These are phyloP conservation scores for Auxenochlorella protothecoides DNA, from an alignment of 139 green algal species.

Conservation along the genomic window DNA sequence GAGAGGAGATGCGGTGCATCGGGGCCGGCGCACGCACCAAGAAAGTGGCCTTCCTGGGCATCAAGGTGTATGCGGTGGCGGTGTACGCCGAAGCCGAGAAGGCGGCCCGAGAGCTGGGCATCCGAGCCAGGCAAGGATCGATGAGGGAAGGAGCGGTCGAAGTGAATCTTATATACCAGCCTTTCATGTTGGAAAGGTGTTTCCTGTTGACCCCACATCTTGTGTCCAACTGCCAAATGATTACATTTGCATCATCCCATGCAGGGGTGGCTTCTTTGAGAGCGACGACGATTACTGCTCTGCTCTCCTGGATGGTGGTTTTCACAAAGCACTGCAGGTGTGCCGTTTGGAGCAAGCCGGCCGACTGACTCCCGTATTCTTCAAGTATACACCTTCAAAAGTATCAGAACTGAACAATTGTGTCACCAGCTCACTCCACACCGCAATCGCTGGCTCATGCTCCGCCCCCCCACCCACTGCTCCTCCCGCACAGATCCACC, in stretches of 20 bases:
- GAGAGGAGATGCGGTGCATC: conserved; percentile 48
- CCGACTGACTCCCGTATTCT: too few relatives aligned
- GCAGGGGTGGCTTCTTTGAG: conserved; percentile 29
- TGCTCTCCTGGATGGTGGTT: conserved; percentile 63
- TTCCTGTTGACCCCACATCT: neutral
- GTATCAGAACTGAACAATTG: too few relatives aligned
- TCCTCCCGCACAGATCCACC: conserved; percentile 25
- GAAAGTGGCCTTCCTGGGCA: conserved; percentile 59
- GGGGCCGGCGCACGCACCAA: conserved; percentile 55
- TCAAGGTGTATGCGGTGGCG: conserved; percentile 69
- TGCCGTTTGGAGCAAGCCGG: neutral
- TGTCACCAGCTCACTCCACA: too few relatives aligned
- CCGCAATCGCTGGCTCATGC: too few relatives aligned
- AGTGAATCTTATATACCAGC: neutral
- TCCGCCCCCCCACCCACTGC: too few relatives aligned
- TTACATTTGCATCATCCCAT: neutral
- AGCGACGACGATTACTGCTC: conserved; percentile 56
- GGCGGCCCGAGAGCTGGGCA: conserved; percentile 62
- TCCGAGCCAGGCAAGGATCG: conserved; percentile 30
- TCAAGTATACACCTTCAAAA: too few relatives aligned
- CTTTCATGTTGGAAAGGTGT: neutral
- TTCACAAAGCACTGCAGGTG: conserved; percentile 48
- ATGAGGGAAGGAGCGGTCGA: too few relatives aligned
- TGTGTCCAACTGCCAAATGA: neutral
- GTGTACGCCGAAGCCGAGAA: conserved; percentile 65